Conservation (phyloP, 176 grass and related monocot genomes). For the Pharus latifolius region DNA sequence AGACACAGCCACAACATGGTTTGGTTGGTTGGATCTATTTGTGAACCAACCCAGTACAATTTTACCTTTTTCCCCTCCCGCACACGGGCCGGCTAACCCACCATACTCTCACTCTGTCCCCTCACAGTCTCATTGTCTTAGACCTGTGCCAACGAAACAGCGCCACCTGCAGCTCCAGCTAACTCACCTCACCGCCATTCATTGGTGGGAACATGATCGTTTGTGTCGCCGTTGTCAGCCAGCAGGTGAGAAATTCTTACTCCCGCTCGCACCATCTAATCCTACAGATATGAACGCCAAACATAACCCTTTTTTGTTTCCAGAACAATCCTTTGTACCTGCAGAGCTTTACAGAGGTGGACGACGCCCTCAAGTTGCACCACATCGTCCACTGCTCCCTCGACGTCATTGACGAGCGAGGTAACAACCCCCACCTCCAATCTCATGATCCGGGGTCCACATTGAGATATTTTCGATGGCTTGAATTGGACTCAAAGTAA, state of each 20-base stretch:
- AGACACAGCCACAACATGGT: no score
- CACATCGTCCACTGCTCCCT: constrained; percentile 93
- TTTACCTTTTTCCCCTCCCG: no score
- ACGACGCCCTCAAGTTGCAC: constrained; percentile 92
- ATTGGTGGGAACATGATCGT: constrained; percentile 59
- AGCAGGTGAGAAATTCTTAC: constrained; percentile 52
- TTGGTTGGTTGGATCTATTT: no score
- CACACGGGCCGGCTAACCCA: neutral
- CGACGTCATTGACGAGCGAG: constrained; percentile 91
- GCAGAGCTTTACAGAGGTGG: constrained; percentile 85
- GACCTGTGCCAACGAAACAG: no score
- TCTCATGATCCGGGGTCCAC: constrained; percentile 19
- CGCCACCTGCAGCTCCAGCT: neutral
- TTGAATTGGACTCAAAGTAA: no score
- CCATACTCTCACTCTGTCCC: neutral
- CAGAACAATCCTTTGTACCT: constrained; percentile 97
- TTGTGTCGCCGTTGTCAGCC: constrained; percentile 89
- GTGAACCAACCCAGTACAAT: no score
- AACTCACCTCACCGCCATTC: neutral
- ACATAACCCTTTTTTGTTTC: no score
- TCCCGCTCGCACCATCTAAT: neutral
- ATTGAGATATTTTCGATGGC: no score
- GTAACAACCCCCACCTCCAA: constrained; percentile 1
- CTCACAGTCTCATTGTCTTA: no score
- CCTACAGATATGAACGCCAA: constrained; percentile 2